Base-by-base conservation (phyloP, 164 flowering plant species). In the Cinnamomum micranthum region DNA sequence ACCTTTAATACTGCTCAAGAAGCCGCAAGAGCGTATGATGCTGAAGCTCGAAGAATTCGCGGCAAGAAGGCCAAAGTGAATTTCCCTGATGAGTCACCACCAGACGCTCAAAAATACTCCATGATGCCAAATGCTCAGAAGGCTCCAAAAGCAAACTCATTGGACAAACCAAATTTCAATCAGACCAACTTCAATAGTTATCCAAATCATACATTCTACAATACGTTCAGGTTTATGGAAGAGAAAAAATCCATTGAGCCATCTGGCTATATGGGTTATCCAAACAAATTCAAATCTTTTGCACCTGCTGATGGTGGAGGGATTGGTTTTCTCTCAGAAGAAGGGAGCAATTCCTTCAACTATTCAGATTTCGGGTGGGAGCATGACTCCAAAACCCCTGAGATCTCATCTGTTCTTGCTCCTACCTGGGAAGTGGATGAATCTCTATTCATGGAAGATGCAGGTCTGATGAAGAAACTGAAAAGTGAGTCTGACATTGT, bases 1-100 rank as follows among this genome's bases (percentile, higher is more conserved):
- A 96, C 99, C 55, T 96, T 92, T 78, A 91, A 96, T 78, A 92
- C 98, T 77, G 99, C 98, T 41, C 98, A 95, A 83, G 99, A 95
- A 81, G 99, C 98, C 77, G 98, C 98, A 13, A 86, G 99, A 76
- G 98, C 99, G 50, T 96, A 96, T 83, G 99, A 96, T 88, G 91
- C 94, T 64, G 98, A 92, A 78, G 98, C 99, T 19, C 87, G 94
- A 15, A 88, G 94, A 73, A 96, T 96, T 71, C 91, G 98, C 7
- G 98, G 98, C 71, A 90, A 88, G 77, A 96, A 96, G 81, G 99
- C 98, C 1, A 96, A 96, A 82, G 92, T 96, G 77, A 96, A 96
- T 75, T 96, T 96, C 74, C 99, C 99, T 62, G 89, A 90, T 63
- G 97, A 87, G 50, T 47, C 80, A 75, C 73, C 84, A 0, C 47